These are phyloP conservation scores for Fusarium decemcellulare DNA, from an alignment of 2,329 filamentous ascomycete species.

Conservation along the genomic window DNA sequence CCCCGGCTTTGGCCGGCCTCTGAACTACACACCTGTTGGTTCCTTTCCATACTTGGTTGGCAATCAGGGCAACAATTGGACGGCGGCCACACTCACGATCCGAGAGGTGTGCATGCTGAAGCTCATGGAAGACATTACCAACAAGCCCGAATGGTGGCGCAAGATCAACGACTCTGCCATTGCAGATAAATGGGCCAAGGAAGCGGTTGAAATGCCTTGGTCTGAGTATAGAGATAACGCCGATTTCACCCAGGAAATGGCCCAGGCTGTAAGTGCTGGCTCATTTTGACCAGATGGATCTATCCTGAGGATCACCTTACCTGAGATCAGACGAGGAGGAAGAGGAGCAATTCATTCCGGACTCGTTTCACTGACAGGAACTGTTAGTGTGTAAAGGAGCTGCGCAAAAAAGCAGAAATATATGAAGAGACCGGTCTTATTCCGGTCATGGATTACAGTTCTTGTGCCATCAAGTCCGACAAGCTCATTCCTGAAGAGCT, in stretches of 20 bases:
- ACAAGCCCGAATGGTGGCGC: constrained; percentile 54
- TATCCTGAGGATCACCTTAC: not conserved
- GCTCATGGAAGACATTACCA: constrained; percentile 51
- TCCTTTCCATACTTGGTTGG: constrained; percentile 43
- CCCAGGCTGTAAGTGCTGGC: constrained; percentile 44
- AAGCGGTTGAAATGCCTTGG: constrained; percentile 51
- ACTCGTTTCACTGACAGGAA: not conserved
- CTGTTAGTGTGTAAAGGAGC: constrained; percentile 50
- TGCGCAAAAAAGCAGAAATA: constrained; percentile 50
- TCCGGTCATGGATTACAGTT: constrained; percentile 51
- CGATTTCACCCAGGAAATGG: constrained; percentile 50
- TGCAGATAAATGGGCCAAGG: constrained; percentile 47
- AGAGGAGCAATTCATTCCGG: not conserved
- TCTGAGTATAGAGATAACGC: constrained; percentile 31
- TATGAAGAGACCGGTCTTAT: constrained; percentile 52
- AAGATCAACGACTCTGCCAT: constrained; percentile 49
- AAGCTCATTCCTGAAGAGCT: constrained; percentile 44
- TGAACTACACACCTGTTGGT: constrained; percentile 18
- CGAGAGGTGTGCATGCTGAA: constrained; percentile 53
- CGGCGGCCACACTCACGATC: constrained; percentile 46
- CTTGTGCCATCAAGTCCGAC: constrained; percentile 55
- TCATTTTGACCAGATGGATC: too few species aligned
- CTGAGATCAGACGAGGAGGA: too few species aligned
- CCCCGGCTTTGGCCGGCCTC: constrained; percentile 48
- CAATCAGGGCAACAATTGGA: constrained; percentile 31